Base-by-base conservation (phyloP, 1,139 yeast genomes). In the Sugiyamaella castrensis region DNA sequence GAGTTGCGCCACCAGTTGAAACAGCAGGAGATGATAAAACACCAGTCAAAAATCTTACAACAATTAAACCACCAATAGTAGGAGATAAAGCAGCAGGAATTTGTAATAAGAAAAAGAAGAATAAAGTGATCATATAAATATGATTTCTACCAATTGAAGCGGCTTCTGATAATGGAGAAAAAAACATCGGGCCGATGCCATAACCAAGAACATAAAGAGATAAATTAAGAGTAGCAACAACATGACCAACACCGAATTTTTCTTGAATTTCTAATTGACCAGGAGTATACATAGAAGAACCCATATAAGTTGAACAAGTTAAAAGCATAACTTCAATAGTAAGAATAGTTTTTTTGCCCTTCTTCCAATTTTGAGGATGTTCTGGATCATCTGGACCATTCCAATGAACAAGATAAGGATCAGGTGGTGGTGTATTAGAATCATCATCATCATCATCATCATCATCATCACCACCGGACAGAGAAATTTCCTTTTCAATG, bases 1-100 rank as follows among this genome's bases (percentile, higher is more conserved):
- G 77, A 2, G 95, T 81, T 52, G 96, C 97, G 51, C 91, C 94
- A 10, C 92, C 96, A 57, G 87, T 81, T 3, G 95, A 82, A 63
- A 89, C 73, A 0, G 95, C 89, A 4, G 96, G 96, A 4, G 92
- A 81, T 0, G 94, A 87, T 51, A 85, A 74, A 30, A 84, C 73
- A 2, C 97, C 97, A 34, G 89, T 77, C 57, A 89, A 79, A 64
- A 88, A 86, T 57, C 97, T 74, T 46, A 87, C 70, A 1, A 87
- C 84, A 43, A 87, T 70, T 26, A 71, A 58, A 1, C 65, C 61
- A 2, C 67, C 65, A 35, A 83, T 73, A 55, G 81, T 80, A 28
- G 73, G 67, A 1, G 81, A 69, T 44, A 82, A 70, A 1, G 71
- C 71, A 3, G 67, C 58, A 7, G 70, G 69, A 67, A 83, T 75